These are phyloP conservation scores for Climacium dendroides DNA, from an alignment of 225 moss, liverwort and hornwort genomes.

Conservation along the genomic window DNA sequence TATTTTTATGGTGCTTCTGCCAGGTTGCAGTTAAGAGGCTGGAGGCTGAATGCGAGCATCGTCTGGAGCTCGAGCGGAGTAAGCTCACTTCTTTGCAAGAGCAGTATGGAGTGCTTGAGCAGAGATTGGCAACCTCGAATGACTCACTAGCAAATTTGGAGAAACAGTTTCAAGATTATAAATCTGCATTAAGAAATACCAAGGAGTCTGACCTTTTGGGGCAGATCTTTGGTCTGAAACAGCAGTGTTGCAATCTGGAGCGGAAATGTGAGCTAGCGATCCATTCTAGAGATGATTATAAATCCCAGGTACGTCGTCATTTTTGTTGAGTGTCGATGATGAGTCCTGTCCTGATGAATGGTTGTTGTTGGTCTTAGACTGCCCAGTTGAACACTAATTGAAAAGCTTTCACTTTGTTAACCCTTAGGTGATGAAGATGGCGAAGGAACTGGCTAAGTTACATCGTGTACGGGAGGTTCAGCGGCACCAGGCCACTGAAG, in stretches of 20 bases:
- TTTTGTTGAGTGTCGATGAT: neutral
- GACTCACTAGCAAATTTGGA: constrained; percentile 24
- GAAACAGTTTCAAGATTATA: constrained; percentile 39
- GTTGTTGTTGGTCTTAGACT: neutral
- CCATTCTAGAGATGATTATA: constrained; percentile 37
- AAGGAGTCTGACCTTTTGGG: constrained; percentile 33
- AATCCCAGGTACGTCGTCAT: constrained; percentile 22
- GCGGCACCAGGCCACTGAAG: constrained; percentile 1
- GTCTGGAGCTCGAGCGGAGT: constrained; percentile 24
- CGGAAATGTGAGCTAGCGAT: constrained; percentile 19
- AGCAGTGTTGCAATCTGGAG: constrained; percentile 35
- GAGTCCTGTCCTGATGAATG: neutral
- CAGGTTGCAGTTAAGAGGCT: constrained; percentile 41
- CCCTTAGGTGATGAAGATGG: constrained; percentile 46
- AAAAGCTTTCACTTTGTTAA: neutral
- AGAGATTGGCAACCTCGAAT: constrained; percentile 27
- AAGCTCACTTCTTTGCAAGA: constrained; percentile 46
- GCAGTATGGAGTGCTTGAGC: constrained; percentile 33
- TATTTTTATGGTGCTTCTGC: neutral
- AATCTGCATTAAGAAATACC: constrained; percentile 32
- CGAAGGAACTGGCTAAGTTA: constrained; percentile 40
- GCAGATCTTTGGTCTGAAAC: constrained; percentile 29
- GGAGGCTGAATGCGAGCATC: constrained; percentile 44
- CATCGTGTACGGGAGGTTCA: constrained; percentile 17
- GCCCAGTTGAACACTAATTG: neutral